phyloP scores from a whole-genome alignment of 1,284 basidiomycete species.

The Sparassis latifolia region DNA sequence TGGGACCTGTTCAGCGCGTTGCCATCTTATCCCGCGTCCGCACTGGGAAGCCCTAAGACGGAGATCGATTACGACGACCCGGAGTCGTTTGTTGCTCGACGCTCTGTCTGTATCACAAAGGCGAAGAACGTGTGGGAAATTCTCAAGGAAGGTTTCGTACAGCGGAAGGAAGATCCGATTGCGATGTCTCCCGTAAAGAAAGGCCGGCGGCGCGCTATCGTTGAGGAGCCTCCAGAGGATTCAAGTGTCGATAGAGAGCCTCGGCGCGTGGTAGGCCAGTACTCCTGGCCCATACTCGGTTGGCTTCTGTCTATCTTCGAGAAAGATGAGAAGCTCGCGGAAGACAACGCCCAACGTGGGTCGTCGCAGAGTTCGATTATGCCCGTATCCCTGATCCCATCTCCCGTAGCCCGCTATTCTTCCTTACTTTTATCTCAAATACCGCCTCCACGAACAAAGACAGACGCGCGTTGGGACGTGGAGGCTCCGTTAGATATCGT shows the following conservation, averaged over 20 bases:
- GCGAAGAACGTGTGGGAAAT: conserved; percentile 58
- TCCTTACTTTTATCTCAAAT: conserved; percentile 58
- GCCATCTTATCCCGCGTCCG: conserved; percentile 36
- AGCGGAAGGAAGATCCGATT: conserved; percentile 20
- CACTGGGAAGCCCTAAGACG: neutral
- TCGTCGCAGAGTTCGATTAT: conserved; percentile 1
- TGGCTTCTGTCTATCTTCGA: conserved; percentile 64
- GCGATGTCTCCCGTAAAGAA: conserved; percentile 11
- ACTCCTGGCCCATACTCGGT: conserved; percentile 59
- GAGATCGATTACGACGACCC: conserved; percentile 30
- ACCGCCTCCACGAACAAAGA: conserved; percentile 45
- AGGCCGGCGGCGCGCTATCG: conserved; percentile 18
- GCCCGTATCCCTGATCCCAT: neutral
- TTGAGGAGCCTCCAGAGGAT: conserved; percentile 18
- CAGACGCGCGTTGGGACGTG: conserved; percentile 49
- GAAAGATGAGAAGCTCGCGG: conserved; percentile 43
- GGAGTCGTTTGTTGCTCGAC: conserved; percentile 51
- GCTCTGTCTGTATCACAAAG: conserved; percentile 44
- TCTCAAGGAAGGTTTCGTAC: conserved; percentile 46
- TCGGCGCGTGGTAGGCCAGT: conserved; percentile 39
- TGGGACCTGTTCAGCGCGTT: conserved; percentile 46
- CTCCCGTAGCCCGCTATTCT: conserved; percentile 45
- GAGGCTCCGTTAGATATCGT: conserved; percentile 50
- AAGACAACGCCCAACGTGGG: conserved; percentile 27
- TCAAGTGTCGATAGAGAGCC: conserved; percentile 20